A percentile compares a stretch with the other conserved stretches of the same genome.
These are phyloP conservation scores for Diaporthe longicolla DNA, from an alignment of 2,329 filamentous ascomycete genomes.

Conservation along the genomic window DNA sequence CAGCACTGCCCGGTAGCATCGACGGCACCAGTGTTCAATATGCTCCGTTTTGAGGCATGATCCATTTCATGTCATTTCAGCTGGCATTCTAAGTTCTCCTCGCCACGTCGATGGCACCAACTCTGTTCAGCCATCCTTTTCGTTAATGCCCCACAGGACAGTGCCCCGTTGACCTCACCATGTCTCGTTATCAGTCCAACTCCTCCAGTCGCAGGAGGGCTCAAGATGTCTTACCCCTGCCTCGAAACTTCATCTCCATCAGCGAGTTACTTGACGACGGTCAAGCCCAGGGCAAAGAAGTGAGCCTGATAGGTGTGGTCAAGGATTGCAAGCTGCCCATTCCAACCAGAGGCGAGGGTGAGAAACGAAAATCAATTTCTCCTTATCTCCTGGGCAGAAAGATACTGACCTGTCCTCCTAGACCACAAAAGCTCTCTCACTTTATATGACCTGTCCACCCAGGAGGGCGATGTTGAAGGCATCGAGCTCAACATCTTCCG, in stretches of 20 bases:
- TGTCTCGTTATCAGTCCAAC: slow-evolving; percentile 30
- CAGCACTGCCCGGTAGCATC: background rate
- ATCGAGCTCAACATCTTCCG: slow-evolving; percentile 74
- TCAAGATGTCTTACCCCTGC: slow-evolving; percentile 47
- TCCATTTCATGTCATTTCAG: background rate
- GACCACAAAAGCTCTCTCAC: slow-evolving; percentile 74
- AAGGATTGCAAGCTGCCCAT: slow-evolving; percentile 72
- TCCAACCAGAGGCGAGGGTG: slow-evolving; percentile 66
- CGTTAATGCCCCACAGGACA: background rate
- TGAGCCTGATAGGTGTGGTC: slow-evolving; percentile 79
- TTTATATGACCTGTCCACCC: slow-evolving; percentile 70
- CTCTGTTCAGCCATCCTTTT: background rate
- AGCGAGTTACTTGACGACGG: slow-evolving; percentile 60
- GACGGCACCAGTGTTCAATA: background rate
- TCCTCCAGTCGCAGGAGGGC: slow-evolving; percentile 14
- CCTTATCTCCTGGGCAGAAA: background rate
- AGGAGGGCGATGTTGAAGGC: slow-evolving; percentile 59
- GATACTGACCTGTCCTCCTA: slow-evolving; percentile 47
- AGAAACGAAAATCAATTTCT: slow-evolving; percentile 36
- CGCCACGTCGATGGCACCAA: no score
- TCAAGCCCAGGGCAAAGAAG: slow-evolving; percentile 48
- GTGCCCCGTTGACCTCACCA: background rate
- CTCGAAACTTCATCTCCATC: slow-evolving; percentile 58
- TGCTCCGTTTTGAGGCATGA: background rate
- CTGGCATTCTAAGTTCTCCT: background rate